Conservation (phyloP, 2,329 filamentous ascomycete genomes). For the Juglanconis oblonga region DNA sequence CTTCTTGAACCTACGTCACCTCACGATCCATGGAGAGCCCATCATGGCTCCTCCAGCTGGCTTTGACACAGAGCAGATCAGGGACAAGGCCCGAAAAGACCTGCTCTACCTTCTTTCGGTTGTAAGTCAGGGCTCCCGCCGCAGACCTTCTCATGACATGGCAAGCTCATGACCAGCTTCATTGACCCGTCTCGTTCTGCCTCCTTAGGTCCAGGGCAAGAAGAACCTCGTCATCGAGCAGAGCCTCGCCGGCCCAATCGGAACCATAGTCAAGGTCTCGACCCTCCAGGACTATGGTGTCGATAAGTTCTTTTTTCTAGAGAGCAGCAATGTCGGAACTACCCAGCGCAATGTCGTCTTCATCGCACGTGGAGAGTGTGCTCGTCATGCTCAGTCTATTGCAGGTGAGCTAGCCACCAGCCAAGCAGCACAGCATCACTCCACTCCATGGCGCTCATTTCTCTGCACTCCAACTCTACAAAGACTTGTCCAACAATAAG, state of each 20-base stretch:
- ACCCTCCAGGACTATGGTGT: slow-evolving; percentile 96
- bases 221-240: slow-evolving; percentile 96
- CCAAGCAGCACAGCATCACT: slow-evolving; percentile 1
- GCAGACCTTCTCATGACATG: slow-evolving; percentile 1
- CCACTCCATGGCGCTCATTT: slow-evolving; percentile 14
- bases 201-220: slow-evolving; percentile 84
- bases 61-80: slow-evolving; percentile 74
- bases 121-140: slow-evolving; percentile 60
- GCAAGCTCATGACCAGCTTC: slow-evolving; percentile 18
- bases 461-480: slow-evolving; percentile 7
- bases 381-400: slow-evolving; percentile 77
- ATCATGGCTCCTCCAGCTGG: slow-evolving; percentile 67
- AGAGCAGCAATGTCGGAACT: slow-evolving; percentile 92
- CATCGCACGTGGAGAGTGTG: slow-evolving; percentile 85
- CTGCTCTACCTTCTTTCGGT: slow-evolving; percentile 88
- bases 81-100: slow-evolving; percentile 81
- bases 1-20: slow-evolving; percentile 5
- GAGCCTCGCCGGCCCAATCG: slow-evolving; percentile 83
- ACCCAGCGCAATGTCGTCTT: slow-evolving; percentile 95
- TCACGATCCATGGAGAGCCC: slow-evolving; percentile 46
- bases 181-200: slow-evolving; percentile 16
- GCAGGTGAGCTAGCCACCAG: slow-evolving; percentile 64
- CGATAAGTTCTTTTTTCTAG: slow-evolving; percentile 94
- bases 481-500: slow-evolving; percentile 24
- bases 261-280: slow-evolving; percentile 90